A percentile compares a stretch with the other conserved stretches of the same genome.
Conservation (phyloP, 2,329 filamentous ascomycete species). For the Hansfordia pulvinata region DNA sequence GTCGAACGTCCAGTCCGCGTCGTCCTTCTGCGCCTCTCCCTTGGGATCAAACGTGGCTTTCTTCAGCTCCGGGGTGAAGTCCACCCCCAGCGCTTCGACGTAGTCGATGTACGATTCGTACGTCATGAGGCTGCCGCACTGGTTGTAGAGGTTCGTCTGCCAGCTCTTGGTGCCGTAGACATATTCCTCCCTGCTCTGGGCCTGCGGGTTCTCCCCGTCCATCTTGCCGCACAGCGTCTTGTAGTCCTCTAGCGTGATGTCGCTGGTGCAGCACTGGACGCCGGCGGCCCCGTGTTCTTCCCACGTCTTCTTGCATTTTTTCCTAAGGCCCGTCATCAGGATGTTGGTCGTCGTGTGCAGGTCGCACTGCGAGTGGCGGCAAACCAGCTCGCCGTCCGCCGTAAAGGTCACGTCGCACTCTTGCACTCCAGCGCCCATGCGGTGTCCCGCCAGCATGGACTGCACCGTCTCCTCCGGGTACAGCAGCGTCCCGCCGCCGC, state of each 20-base stretch:
- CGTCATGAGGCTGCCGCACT: slow-evolving; percentile 46
- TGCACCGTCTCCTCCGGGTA: slow-evolving; percentile 51
- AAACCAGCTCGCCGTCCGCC: slow-evolving; percentile 50
- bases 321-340: slow-evolving; percentile 47
- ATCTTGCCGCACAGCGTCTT: slow-evolving; percentile 57
- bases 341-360: slow-evolving; percentile 56
- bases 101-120: slow-evolving; percentile 49
- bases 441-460: slow-evolving; percentile 45
- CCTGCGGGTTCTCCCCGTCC: slow-evolving; percentile 47
- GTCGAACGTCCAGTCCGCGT: slow-evolving; percentile 50
- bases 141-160: slow-evolving; percentile 51
- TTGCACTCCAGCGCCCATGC: slow-evolving; percentile 53
- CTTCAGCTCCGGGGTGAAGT: slow-evolving; percentile 57
- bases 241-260: slow-evolving; percentile 56
- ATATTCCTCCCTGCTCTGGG: slow-evolving; percentile 42
- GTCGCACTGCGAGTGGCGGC: slow-evolving; percentile 54
- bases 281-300: slow-evolving; percentile 41
- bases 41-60: too few relatives aligned
- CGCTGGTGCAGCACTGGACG: slow-evolving; percentile 58
- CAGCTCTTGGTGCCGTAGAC: slow-evolving; percentile 44
- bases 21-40: slow-evolving; percentile 58
- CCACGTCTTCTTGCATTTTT: slow-evolving; percentile 48
- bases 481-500: slow-evolving; percentile 46
- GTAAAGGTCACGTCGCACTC: slow-evolving; percentile 60
- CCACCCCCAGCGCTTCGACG: slow-evolving; percentile 41